Percentiles rank a stretch among this genome's conserved stretches.
Conservation (phyloP, 2,329 filamentous ascomycete genomes). For the Emmonsiellopsis sp. region DNA sequence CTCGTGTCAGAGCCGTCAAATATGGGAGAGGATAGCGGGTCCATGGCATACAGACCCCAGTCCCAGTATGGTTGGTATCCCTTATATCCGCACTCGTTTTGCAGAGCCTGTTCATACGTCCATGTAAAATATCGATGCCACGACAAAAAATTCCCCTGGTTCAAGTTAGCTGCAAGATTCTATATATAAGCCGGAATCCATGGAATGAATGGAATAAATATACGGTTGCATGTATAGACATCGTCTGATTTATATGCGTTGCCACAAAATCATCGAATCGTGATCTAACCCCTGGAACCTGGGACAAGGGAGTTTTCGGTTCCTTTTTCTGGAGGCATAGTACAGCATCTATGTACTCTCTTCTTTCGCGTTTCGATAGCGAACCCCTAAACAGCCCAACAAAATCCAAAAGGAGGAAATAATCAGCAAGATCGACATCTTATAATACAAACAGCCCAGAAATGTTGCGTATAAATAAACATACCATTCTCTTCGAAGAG, state of each 20-base stretch:
- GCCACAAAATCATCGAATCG: constrained; percentile 7
- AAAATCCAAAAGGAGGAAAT: neutral
- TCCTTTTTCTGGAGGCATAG: constrained; percentile 6
- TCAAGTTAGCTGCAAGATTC: neutral
- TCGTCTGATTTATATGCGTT: constrained; percentile 6
- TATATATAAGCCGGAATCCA: neutral
- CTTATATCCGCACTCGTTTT: constrained; percentile 29
- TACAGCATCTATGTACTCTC: constrained; percentile 6
- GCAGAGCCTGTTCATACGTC: constrained; percentile 27
- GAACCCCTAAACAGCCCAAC: neutral
- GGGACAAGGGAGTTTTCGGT: neutral
- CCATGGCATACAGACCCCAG: constrained; percentile 11
- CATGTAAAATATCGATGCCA: constrained; percentile 30
- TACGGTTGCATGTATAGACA: constrained; percentile 4
- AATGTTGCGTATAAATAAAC: neutral
- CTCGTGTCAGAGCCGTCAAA: constrained; percentile 20
- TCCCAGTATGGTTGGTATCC: constrained; percentile 28
- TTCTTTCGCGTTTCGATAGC: constrained; percentile 2
- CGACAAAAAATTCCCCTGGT: constrained; percentile 13
- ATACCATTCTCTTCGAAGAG: constrained; percentile 2
- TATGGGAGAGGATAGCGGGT: constrained; percentile 10
- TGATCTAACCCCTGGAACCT: constrained; percentile 4
- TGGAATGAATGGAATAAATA: no score
- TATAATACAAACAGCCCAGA: no score
- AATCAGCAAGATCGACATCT: neutral